Conservation (phyloP, 352 stramenopile genomes). For the Blastocystis sp. region DNA sequence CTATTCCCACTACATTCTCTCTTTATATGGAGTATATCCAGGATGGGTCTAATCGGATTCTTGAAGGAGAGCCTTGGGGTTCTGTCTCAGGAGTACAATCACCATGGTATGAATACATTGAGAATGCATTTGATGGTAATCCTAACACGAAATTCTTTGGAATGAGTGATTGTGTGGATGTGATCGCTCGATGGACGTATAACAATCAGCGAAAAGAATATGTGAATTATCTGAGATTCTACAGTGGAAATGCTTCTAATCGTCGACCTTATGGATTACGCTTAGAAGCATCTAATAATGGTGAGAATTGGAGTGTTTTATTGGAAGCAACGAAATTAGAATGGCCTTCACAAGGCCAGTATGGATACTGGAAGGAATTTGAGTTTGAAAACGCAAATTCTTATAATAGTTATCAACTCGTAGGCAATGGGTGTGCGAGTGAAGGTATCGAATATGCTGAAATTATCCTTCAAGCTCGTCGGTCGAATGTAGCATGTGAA, state of each 20-base stretch:
- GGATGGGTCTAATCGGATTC: not conserved
- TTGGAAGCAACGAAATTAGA: not conserved
- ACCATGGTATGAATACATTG: slow-evolving; percentile 39
- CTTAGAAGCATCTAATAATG: not conserved
- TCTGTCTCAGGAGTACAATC: not conserved
- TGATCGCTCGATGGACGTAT: slow-evolving; percentile 26
- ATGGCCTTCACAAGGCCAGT: not conserved
- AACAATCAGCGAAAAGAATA: slow-evolving; percentile 28
- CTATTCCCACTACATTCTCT: not conserved
- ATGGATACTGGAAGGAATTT: slow-evolving; percentile 39
- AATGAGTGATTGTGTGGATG: not conserved
- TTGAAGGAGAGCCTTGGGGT: slow-evolving; percentile 22
- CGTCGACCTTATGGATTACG: not conserved
- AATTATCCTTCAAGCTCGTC: not conserved
- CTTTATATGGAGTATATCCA: slow-evolving; percentile 14
- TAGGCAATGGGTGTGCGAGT: not conserved
- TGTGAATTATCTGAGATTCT: slow-evolving; percentile 38
- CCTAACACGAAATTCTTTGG: slow-evolving; percentile 46
- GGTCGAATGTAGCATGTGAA: not conserved
- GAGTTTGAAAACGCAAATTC: not conserved
- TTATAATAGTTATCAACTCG: not conserved
- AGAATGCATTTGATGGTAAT: slow-evolving; percentile 52
- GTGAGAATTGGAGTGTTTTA: not conserved
- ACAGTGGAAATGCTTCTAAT: not conserved
- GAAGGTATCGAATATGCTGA: slow-evolving; percentile 62